These are phyloP conservation scores for Fusarium nygamai DNA, from an alignment of 2,329 filamentous ascomycete species.

Conservation along the genomic window DNA sequence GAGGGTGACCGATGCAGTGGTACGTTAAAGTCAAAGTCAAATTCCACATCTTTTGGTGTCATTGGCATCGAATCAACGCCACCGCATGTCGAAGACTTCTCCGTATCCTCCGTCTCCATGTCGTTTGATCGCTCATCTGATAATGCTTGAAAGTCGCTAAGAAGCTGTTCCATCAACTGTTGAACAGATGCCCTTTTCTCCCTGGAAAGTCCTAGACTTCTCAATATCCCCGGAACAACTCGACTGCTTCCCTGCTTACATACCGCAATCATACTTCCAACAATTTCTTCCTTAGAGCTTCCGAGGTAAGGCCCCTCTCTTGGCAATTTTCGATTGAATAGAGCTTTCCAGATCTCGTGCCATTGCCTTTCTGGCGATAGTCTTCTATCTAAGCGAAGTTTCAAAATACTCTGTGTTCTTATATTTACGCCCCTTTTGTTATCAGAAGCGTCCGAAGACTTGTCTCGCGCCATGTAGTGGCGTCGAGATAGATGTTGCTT, in stretches of 20 bases:
- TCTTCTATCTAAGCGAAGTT: background rate
- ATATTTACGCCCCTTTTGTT: background rate
- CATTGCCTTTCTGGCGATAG: background rate
- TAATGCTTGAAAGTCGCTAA: background rate
- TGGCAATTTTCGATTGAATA: accelerated
- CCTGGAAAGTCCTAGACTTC: accelerated
- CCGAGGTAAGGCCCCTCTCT: background rate
- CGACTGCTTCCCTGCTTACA: background rate
- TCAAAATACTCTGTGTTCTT: background rate
- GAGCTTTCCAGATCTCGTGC: background rate
- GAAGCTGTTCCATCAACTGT: background rate
- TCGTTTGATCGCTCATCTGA: accelerated
- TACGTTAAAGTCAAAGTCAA: background rate
- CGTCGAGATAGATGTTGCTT: background rate
- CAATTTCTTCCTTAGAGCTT: background rate
- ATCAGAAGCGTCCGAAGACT: accelerated
- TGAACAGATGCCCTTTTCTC: background rate
- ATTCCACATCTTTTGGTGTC: background rate
- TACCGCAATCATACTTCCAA: background rate
- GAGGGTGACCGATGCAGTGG: background rate
- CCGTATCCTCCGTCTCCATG: background rate
- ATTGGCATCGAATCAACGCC: background rate
- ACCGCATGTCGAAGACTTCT: accelerated
- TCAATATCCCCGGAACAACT: background rate
- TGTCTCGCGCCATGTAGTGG: background rate